Base-by-base conservation (phyloP, 2,329 filamentous ascomycete genomes). In the Neofusicoccum umdonicola region DNA sequence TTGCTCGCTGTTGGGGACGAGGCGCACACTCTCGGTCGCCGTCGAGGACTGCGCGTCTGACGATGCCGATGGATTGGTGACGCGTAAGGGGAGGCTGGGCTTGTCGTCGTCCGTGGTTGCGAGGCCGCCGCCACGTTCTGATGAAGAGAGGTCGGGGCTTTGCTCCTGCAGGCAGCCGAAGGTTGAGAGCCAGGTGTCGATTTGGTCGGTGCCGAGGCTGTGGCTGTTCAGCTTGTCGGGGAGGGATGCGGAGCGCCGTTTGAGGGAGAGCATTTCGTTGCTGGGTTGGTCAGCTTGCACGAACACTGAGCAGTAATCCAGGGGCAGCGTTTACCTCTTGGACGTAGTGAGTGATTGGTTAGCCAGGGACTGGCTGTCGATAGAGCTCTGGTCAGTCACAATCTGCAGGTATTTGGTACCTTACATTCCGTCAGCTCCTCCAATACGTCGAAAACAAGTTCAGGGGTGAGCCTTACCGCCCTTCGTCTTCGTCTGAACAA, bases 401-500 rank as follows among this genome's bases (percentile, higher is more conserved):
- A 70, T 70, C 54, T 70, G 67, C 8, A 70, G 52, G 54, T 70
- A 70, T 37, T 68, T 69, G 37, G 63, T 68, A 13, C 66, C 68
- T 69, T 19, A 7, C 34, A n/a, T 19, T 6, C 22, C 11, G 34
- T 50, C 15, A 51, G 37, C 11, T 34, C 11, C 17, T 45, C 54
- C 13, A 11, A 2, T 8, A 3, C 37, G 37, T 39, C 37, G 8
- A 13, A 9, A 5, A 13, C 1, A 2, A 12, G 7, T 31, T 3
- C 27, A 42, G 13, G 22, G 13, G 11, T 37, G 60, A 45, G 12
- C 47, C 71, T 51, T 62, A 76, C 75, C 75, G 47, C 67, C 73
- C 11, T 71, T 73, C 1, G 75, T 75, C 1, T 75, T 65, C 58
- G 74, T 77, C 51, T 75, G 74, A 50, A 76, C 69, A 7, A 74